These are phyloP conservation scores for Draba incana DNA, from an alignment of 345 rosid genomes.

Conservation along the genomic window DNA sequence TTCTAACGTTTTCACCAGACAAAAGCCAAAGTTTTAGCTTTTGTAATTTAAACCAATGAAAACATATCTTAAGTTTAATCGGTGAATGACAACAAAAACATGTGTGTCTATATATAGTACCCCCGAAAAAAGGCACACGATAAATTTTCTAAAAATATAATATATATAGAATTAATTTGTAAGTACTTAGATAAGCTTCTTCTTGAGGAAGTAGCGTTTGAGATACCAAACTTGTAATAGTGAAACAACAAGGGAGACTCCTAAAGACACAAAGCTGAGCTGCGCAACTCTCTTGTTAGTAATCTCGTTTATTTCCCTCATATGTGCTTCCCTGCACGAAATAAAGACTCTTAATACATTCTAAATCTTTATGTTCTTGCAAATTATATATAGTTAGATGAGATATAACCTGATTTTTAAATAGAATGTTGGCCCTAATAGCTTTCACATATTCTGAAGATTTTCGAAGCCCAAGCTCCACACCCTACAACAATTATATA, in stretches of 20 bases:
- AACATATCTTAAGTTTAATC: not conserved
- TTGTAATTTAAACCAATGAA: not conserved
- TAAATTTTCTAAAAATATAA: conserved; percentile 7
- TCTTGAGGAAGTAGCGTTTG: conserved; percentile 40
- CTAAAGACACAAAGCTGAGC: conserved; percentile 29
- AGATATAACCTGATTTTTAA: conserved; percentile 28
- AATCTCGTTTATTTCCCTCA: conserved; percentile 36
- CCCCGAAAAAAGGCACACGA: not conserved
- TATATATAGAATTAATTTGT: not conserved
- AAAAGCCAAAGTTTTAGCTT: not conserved
- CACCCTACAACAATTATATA: conserved; percentile 32
- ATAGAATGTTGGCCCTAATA: conserved; percentile 32
- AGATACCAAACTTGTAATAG: conserved; percentile 39
- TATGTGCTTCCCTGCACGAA: conserved; percentile 37
- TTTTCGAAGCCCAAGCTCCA: conserved; percentile 37
- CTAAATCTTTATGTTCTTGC: not conserved
- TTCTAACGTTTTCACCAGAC: not conserved
- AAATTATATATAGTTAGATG: not conserved
- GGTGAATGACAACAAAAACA: conserved; percentile 2
- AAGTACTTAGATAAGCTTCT: conserved; percentile 40
- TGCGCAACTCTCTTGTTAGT: conserved; percentile 34
- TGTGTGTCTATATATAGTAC: not conserved
- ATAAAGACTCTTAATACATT: not conserved
- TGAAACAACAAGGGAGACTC: conserved; percentile 27
- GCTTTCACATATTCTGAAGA: not conserved